Evolutionary conservation across 176 grass and related monocot species (phyloP), one percentile per base, ranked within the genome.

Genomic region (Olyra latifolia): DNA sequence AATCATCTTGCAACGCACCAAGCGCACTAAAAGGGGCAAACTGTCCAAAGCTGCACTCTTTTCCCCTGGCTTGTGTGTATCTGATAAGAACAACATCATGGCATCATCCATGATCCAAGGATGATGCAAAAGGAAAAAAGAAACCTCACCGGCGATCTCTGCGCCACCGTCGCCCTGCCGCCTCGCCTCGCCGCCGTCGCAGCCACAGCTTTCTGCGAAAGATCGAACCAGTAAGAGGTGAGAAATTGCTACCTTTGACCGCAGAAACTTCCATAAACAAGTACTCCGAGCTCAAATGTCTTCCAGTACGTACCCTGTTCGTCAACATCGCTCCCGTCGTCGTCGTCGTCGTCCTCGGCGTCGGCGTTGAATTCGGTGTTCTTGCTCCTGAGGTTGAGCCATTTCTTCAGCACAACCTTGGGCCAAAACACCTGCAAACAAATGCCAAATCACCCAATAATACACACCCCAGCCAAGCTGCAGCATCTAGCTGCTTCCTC

Each of bases 391-490:
- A 93, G 81, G 86, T 98, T 93, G 39, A 98, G 92, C 95, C 88
- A 98, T 71, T 98, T 98, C 95, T 87, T 98, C 6, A 98, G 90
- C 66, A 98, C 90, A 1, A 88, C 29, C 83, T 91, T 91, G 0
- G 95, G 95, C 92, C 95, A 91, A 71, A 91, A 95, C 42, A 79
- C 83, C 92, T 98, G 27, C 71, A 46, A 25, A 60, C 30, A 46
- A 16, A 61, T 25, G 66, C 11, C n/a, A 28, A 49, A 72, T 47
- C 38, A 67, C 5, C 24, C 29, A 48, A 53, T 53, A 28, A 53
- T 32, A 38, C 45, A 47, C 44, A 46, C 24, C 14, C 6, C 43
- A 55, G 17, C 79, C 43, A 76, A 47, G 27, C 19, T 79, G 6
- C 10, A n/a, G n/a, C n/a, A n/a, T n/a, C n/a, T n/a, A n/a, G n/a